Evolutionary conservation across 73 alveolate genomes (phyloP).

Genomic region (Stentor roeselii): DNA sequence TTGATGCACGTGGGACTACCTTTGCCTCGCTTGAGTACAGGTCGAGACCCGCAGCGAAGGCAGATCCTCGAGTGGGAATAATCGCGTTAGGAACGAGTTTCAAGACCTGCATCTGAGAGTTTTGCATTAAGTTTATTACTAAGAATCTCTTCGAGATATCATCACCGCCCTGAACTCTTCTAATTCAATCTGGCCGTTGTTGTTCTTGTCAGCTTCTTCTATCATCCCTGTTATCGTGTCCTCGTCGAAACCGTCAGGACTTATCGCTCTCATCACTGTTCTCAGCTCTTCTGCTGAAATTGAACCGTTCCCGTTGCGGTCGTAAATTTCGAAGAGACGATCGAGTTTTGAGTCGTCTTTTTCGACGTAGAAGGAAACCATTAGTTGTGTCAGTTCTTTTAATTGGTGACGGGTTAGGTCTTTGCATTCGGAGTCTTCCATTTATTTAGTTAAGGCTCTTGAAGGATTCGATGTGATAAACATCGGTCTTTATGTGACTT

Average conservation of each 20-base stretch:
- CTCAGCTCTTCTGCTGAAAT: not conserved
- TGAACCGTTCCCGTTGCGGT: not conserved
- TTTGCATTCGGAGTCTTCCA: not conserved
- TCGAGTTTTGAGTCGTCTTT: not conserved
- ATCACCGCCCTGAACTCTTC: slow-evolving; percentile 23
- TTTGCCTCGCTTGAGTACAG: slow-evolving; percentile 54
- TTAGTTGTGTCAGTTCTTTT: not conserved
- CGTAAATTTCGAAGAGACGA: not conserved
- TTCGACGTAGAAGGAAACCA: not conserved
- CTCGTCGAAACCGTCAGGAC: not conserved
- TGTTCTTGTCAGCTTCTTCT: slow-evolving; percentile 32
- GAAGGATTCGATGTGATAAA: too few species aligned
- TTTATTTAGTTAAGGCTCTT: too few species aligned
- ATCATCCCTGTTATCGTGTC: slow-evolving; percentile 30
- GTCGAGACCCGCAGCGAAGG: slow-evolving; percentile 84
- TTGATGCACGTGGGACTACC: slow-evolving; percentile 56
- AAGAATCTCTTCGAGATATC: not conserved
- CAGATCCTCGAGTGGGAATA: slow-evolving; percentile 74
- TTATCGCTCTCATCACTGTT: not conserved
- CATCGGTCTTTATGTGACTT: too few species aligned
- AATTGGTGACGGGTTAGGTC: not conserved
- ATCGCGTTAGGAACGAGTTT: slow-evolving; percentile 57
- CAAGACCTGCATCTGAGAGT: too few species aligned
- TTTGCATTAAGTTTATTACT: not conserved
- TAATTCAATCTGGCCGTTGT: slow-evolving; percentile 34